phyloP scores from a whole-genome alignment of 1,139 yeast genomes.

The Candida buenavistaensis region DNA sequence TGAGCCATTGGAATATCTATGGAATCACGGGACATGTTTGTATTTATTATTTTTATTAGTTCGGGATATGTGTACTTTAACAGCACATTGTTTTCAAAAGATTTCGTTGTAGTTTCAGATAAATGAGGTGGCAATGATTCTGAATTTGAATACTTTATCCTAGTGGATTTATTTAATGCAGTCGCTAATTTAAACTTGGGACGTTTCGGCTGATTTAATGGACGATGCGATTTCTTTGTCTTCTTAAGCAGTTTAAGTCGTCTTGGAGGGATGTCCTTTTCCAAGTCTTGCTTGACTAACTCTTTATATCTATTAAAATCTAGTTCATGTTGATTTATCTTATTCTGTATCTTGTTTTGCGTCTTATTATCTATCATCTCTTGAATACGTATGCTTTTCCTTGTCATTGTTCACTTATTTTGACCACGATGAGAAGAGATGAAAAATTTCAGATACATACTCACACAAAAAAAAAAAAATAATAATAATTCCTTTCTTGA shows the following conservation, averaged over 20 bases:
- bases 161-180: neutral
- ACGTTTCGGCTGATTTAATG: constrained; percentile 1
- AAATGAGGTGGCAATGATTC: neutral
- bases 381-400: constrained; percentile 2
- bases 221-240: neutral
- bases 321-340: constrained; percentile 13
- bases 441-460: neutral
- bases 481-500: neutral
- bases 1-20: constrained; percentile 26
- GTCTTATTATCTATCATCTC: constrained; percentile 2
- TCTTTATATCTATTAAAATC: constrained; percentile 24
- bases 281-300: constrained; percentile 19
- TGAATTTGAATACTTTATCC: neutral
- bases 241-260: constrained; percentile 9
- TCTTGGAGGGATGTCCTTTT: constrained; percentile 29
- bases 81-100: constrained; percentile 6
- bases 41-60: constrained; percentile 20
- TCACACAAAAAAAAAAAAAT: constrained; percentile 2
- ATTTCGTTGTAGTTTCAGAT: constrained; percentile 9
- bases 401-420: constrained; percentile 3
- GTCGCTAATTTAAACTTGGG: neutral
- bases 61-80: constrained; percentile 18
- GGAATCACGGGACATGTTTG: constrained; percentile 11
- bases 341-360: too few relatives aligned
- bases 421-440: neutral